Base-by-base conservation (phyloP, 306 rosid species). In the Oemleria cerasiformis region DNA sequence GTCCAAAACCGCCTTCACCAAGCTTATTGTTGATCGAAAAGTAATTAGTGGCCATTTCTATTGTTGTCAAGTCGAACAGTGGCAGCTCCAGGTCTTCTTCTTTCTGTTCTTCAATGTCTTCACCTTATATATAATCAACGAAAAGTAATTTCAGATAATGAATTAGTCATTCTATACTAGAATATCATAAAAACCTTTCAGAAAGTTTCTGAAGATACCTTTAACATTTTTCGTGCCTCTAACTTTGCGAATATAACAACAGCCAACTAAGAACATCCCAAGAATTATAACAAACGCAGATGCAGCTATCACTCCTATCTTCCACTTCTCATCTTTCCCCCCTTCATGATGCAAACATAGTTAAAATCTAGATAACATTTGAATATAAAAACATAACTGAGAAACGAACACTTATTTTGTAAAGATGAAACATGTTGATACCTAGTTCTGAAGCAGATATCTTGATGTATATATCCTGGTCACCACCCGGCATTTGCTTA, bases 401-500 rank as follows among this genome's bases (percentile, higher is more conserved):
- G 10, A 64, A 6, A 12, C 41, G 20, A 4, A 68, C 48, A 21
- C 1, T 47, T 19, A 16, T 20, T 30, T 13, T 44, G 36, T 2
- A 30, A 30, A 30, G 36, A 30, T 30, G 16, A 49, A 63, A 16
- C 9, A 48, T 34, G 6, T 30, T 23, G 66, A 41, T 73, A 89
- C 90, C 92, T 77, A 88, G 57, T 45, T 88, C 92, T 12, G 92
- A 84, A 39, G 85, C 88, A n/a, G 70, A 63, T 47, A 88, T 58
- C 75, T 84, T 78, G 17, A 90, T 68, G 58, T 78, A 86, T n/a
- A 88, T 9, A 75, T 79, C 78, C 65, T 84, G 89, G 8, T 82
- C 87, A 5, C 70, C 73, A 8, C 41, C 60, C 0, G 80, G 53
- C 50, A 79, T 6, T 47, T 48, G 19, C 74, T 40, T 87, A 4